Base-by-base conservation (phyloP, 495 filamentous ascomycete genomes). In the Penicillium soppii region DNA sequence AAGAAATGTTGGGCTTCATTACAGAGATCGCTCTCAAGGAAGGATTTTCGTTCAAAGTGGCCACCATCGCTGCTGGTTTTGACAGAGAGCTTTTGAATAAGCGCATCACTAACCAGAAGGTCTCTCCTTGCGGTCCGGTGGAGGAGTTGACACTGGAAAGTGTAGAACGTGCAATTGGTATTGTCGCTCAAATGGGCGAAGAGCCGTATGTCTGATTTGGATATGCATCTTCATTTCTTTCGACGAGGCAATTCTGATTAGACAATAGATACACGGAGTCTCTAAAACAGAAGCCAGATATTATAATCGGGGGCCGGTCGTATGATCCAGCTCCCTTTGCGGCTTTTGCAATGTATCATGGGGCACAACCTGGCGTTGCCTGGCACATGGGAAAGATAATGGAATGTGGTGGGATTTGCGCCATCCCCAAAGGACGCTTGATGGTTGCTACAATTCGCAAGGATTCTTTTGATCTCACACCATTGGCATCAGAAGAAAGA, bases 331-430 rank as follows among this genome's bases (percentile, higher is more conserved):
- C 66, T 3, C 76, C 76, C 0, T 81, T 71, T 54, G 65, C 70
- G 5, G 76, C 75, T 5, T 80, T 70, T 48, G 72, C 57, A 20
- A 55, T 67, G 4, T 61, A 56, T 46, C 26, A 65, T 2, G 58
- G 62, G 8, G 47, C 56, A 1, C 38, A 53, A 4, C 50, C 60
- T 0, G 75, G 71, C 2, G 67, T 62, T 4, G 70, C 71, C 17
- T 65, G 57, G 15, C 74, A 79, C 53, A 78, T 81, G 75, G 77
- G 77, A 16, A 81, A 81, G 60, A 73, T 68, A 13, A 69, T 81
- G 64, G 78, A 81, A 43, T 81, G 76, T 25, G 76, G 78, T 25
- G 78, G 56, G 0, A 41, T 62, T 0, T 81, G 78, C 56, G 69
- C 75, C 2, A 59, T 61, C 5, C 76, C 76, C 0, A 81, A 79